Base-by-base conservation (phyloP, 1,284 basidiomycete genomes). In the Apiotrichum siamense region DNA sequence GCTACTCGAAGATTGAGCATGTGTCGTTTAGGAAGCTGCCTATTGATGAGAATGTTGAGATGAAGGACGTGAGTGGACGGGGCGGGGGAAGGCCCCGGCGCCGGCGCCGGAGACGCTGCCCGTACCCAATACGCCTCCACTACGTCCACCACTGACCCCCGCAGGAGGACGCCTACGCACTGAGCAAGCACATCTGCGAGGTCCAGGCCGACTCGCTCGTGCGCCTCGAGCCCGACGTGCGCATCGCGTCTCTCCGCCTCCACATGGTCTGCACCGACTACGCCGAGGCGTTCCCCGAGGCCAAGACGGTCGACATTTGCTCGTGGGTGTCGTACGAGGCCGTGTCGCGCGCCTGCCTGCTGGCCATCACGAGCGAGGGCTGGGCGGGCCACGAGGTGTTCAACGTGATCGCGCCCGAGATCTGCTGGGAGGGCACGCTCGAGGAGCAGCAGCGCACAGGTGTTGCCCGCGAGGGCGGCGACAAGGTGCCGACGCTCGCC, bases 171-270 rank as follows among this genome's bases (percentile, higher is more conserved):
- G 55, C 63, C 6, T 72, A 69, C 50, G 62, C 65, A 13, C 47
- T 71, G 7, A 68, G 67, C 4, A 75, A 75, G 52, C 52, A 62
- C 62, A 66, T 46, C 55, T 65, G 63, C 52, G 74, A 76, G 56
- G 44, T 69, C 35, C 74, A 76, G 58, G 70, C 71, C 23, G 55
- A 57, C 35, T 54, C 63, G 1, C 49, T 76, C 13, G 57, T 61
- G 31, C 66, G 71, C 4, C 47, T 48, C 47, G 44, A 40, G 10
- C 42, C 41, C 15, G 21, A 26, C 6, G 49, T 61, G 9, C 59
- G 65, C 54, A 72, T 76, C 48, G 65, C 72, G 12, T 70, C 69
- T 9, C 59, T 76, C 10, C 71, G 74, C 12, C 68, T 70, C 45
- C 73, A 76, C 57, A 65, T 66, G 55, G 57, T 60, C 29, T 36